phyloP scores from a whole-genome alignment of 2,329 filamentous ascomycete species.

The Aciculosporium take region DNA sequence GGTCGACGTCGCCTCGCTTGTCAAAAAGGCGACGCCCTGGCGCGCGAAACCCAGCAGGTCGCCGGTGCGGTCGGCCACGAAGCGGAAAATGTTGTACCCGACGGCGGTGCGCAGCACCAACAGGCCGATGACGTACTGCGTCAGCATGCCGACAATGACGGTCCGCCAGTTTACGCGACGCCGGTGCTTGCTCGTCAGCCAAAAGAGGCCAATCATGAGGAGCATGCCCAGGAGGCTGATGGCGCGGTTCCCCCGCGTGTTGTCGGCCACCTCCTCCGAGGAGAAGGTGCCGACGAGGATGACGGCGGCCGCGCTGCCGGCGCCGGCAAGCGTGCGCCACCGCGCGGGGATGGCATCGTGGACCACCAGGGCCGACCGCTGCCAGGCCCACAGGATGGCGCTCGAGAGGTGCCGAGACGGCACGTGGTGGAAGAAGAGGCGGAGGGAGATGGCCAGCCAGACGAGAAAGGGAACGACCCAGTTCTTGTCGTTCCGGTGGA shows the following conservation, averaged over 20 bases:
- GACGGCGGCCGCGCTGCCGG: slow-evolving; percentile 48
- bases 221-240: slow-evolving; percentile 66
- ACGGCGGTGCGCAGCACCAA: slow-evolving; percentile 72
- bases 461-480: slow-evolving; percentile 78
- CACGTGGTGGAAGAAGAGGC: slow-evolving; percentile 60
- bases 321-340: slow-evolving; percentile 48
- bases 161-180: slow-evolving; percentile 55
- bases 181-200: slow-evolving; percentile 55
- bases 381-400: slow-evolving; percentile 55
- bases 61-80: slow-evolving; percentile 63
- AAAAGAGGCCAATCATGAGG: slow-evolving; percentile 56
- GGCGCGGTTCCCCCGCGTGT: slow-evolving; percentile 66
- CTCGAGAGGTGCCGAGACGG: slow-evolving; percentile 51
- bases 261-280: slow-evolving; percentile 55
- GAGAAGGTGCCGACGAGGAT: slow-evolving; percentile 69
- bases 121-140: slow-evolving; percentile 76
- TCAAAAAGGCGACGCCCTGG: slow-evolving; percentile 59
- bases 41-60: slow-evolving; percentile 62
- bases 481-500: slow-evolving; percentile 58
- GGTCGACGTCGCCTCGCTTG: slow-evolving; percentile 25
- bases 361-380: slow-evolving; percentile 43
- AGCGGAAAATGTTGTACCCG: slow-evolving; percentile 84
- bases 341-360: slow-evolving; percentile 52
- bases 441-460: slow-evolving; percentile 60
- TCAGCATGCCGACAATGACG: slow-evolving; percentile 76